phyloP scores from a whole-genome alignment of 192 early-diverging fungal genomes.

The Umbelopsis vinacea region DNA sequence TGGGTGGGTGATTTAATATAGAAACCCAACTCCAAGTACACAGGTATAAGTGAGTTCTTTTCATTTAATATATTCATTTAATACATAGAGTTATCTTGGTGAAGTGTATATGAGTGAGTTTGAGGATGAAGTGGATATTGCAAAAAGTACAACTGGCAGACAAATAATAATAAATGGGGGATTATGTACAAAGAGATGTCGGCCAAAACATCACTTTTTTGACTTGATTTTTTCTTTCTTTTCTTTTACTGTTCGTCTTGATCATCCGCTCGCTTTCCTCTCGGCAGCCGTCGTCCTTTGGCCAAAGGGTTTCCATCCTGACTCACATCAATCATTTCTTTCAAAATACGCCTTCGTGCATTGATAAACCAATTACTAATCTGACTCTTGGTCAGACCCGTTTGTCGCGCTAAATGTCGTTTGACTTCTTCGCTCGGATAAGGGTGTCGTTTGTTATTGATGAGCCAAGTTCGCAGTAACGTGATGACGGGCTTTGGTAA shows the following conservation, averaged over 20 bases:
- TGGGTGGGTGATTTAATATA: too few relatives aligned
- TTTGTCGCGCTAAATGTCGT: slow-evolving; percentile 50
- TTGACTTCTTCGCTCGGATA: slow-evolving; percentile 74
- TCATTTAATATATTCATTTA: too few relatives aligned
- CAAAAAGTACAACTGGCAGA: too few relatives aligned
- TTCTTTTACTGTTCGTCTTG: neutral
- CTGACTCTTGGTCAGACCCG: slow-evolving; percentile 64
- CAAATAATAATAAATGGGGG: too few relatives aligned
- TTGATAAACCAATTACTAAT: slow-evolving; percentile 84
- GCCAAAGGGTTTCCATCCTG: slow-evolving; percentile 8
- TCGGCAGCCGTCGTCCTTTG: slow-evolving; percentile 5
- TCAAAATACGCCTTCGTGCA: slow-evolving; percentile 58
- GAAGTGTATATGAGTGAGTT: too few relatives aligned
- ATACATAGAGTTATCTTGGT: too few relatives aligned
- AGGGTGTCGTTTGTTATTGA: slow-evolving; percentile 63
- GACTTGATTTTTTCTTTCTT: neutral
- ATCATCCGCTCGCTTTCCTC: slow-evolving; percentile 18
- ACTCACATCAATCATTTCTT: slow-evolving; percentile 16
- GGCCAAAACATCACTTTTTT: too few relatives aligned
- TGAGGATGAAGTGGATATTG: too few relatives aligned
- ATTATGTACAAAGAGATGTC: too few relatives aligned
- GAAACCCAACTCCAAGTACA: too few relatives aligned
- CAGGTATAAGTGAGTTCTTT: too few relatives aligned
- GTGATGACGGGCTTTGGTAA: slow-evolving; percentile 62
- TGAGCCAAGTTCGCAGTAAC: slow-evolving; percentile 64